Base-by-base conservation (phyloP, 2,329 filamentous ascomycete genomes). In the Arthroderma sp. region DNA sequence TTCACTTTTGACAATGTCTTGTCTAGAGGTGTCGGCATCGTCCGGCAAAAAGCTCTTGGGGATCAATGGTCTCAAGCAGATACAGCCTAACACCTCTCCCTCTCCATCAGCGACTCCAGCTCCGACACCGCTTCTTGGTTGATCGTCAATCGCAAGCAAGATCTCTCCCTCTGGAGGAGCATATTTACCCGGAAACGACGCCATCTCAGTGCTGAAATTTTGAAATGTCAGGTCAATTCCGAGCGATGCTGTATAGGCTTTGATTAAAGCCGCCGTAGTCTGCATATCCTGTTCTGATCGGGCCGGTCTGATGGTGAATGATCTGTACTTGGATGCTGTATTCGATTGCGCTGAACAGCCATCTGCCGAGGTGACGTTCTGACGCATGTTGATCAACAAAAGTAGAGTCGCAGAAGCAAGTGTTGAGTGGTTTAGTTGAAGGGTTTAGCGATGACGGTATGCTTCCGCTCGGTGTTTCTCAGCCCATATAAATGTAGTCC, bases 221-320 rank as follows among this genome's bases (percentile, higher is more conserved):
- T 84, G 81, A 63, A 80, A 84, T 9, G 73, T 71, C 37, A 83
- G 77, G 61, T 81, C 79, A 55, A 83, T 72, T 19, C 71, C 71
- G 0, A 83, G 70, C 1, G 74, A 73, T 54, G 64, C 54, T 2
- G 71, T 69, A 59, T 78, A 78, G 6, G 69, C 65, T 13, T 64
- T 69, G 62, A 78, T 75, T 33, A 78, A 66, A 11, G 41, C 9
- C 19, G 41, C 57, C 38, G 58, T 49, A 19, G 44, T 49, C 5
- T 28, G 15, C 37, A 61, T 49, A 23, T 61, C 60, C 25, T 43
- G 33, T 8, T 41, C 21, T 9, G 56, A 57, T 21, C 60, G 58
- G 15, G 55, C 60, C 7, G 58, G 58, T 28, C 53, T 54, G 15
- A 61, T 60, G 41, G 49, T 55, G 49, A 58, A 60, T 9, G 35